phyloP scores from a whole-genome alignment of 2,329 filamentous ascomycete genomes.

The Pseudogymnoascus sp. region DNA sequence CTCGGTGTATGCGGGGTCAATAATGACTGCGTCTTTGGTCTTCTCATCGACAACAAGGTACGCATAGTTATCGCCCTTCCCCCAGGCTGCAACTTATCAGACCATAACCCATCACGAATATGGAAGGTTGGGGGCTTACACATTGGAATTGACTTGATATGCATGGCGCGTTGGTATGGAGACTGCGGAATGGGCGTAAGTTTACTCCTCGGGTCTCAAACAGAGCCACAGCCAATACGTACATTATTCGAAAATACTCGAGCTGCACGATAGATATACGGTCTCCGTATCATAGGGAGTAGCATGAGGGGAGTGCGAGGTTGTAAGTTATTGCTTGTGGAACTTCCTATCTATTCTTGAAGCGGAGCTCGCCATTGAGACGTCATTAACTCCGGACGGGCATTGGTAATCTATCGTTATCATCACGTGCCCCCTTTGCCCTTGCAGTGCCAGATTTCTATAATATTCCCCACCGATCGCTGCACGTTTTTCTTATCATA shows the following conservation, averaged over 20 bases:
- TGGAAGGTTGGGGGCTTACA: conserved; percentile 46
- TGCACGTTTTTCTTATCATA: not conserved
- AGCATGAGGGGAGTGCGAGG: not conserved
- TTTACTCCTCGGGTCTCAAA: not conserved
- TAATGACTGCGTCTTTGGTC: conserved; percentile 68
- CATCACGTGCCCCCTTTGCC: not conserved
- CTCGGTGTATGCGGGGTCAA: conserved; percentile 71
- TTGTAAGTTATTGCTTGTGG: conserved; percentile 7
- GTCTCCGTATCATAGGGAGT: not conserved
- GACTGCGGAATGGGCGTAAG: not conserved
- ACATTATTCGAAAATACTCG: not conserved
- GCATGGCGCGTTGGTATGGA: conserved; percentile 47
- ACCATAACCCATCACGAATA: conserved; percentile 13
- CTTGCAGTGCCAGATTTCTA: not conserved
- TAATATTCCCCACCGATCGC: not conserved
- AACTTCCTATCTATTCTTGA: conserved; percentile 1
- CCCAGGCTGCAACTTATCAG: conserved; percentile 51
- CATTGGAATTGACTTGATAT: conserved; percentile 84
- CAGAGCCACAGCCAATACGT: not conserved
- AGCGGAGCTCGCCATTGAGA: not conserved
- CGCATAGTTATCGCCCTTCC: conserved; percentile 73
- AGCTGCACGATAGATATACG: not conserved
- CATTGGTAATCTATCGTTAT: conserved; percentile 6
- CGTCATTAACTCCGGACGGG: not conserved
- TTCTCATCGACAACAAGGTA: conserved; percentile 74